These are phyloP conservation scores for Exserohilum turcica DNA, from an alignment of 2,329 filamentous ascomycete genomes.

Conservation along the genomic window DNA sequence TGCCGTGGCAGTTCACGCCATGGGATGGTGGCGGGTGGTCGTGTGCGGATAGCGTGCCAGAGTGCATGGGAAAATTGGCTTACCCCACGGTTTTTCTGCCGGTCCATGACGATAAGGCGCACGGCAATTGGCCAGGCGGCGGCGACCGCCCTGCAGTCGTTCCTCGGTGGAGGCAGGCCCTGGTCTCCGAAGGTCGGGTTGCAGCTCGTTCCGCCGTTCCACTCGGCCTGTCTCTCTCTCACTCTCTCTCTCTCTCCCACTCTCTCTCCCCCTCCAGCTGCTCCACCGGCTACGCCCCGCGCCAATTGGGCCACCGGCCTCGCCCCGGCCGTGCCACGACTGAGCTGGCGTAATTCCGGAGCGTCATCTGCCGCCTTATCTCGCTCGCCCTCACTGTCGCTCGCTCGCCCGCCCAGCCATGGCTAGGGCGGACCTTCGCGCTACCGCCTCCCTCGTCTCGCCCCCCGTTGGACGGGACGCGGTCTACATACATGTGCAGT, in stretches of 20 bases:
- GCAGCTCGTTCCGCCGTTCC: conserved; percentile 31
- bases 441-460: conserved; percentile 9
- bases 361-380: conserved; percentile 45
- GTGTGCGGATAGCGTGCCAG: conserved; percentile 29
- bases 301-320: conserved; percentile 36
- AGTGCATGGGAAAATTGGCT: conserved; percentile 38
- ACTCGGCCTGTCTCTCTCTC: too few relatives aligned
- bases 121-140: conserved; percentile 25
- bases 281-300: conserved; percentile 29
- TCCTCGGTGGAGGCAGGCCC: conserved; percentile 29
- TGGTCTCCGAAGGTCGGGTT: conserved; percentile 39
- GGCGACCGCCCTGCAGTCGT: conserved; percentile 28
- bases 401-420: conserved; percentile 16
- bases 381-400: too few relatives aligned
- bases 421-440: conserved; percentile 28
- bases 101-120: conserved; percentile 31
- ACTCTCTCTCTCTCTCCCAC: too few relatives aligned
- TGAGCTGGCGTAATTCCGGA: conserved; percentile 42
- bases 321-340: conserved; percentile 23
- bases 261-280: too few relatives aligned
- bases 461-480: conserved; percentile 36
- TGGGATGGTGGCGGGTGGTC: conserved; percentile 14
- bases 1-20: too few relatives aligned
- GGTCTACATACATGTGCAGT: conserved; percentile 8
- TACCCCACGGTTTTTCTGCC: conserved; percentile 48